Evolutionary conservation across 345 rosid species (phyloP).

Genomic region (Lepidium africanum): DNA sequence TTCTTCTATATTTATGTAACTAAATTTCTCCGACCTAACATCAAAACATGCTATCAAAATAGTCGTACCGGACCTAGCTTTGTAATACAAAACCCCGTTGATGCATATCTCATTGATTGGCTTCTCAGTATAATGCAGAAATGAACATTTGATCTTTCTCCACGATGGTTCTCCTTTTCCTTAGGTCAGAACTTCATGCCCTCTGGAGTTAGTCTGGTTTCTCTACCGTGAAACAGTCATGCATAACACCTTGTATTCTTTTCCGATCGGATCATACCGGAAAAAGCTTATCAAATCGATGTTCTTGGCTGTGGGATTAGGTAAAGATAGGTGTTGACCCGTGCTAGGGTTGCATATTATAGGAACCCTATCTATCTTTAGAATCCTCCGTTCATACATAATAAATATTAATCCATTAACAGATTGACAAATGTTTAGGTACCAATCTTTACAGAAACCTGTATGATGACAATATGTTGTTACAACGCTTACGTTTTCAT

Average conservation of each 20-base stretch:
- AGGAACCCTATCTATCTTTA: too few relatives aligned
- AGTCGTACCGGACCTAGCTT: not conserved
- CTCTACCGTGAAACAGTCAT: not conserved
- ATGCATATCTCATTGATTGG: not conserved
- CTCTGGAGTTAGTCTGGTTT: not conserved
- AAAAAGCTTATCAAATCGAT: too few relatives aligned
- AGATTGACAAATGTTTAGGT: too few relatives aligned
- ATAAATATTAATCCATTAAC: too few relatives aligned
- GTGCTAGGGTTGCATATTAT: too few relatives aligned
- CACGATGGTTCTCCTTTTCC: not conserved
- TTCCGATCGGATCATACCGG: too few relatives aligned
- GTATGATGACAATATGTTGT: too few relatives aligned
- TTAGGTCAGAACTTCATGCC: not conserved
- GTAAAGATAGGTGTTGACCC: too few relatives aligned
- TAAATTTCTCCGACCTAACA: conserved; percentile 3
- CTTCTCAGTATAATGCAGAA: not conserved
- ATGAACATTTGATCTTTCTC: not conserved
- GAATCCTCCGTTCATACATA: too few relatives aligned
- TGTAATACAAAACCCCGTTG: not conserved
- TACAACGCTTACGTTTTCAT: too few relatives aligned
- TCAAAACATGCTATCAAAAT: not conserved
- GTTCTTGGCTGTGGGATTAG: too few relatives aligned
- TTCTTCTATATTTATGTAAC: not conserved
- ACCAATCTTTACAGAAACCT: too few relatives aligned
- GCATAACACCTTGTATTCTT: not conserved